These are phyloP conservation scores for Sesbania bispinosa DNA, from an alignment of 306 rosid genomes.

Conservation along the genomic window DNA sequence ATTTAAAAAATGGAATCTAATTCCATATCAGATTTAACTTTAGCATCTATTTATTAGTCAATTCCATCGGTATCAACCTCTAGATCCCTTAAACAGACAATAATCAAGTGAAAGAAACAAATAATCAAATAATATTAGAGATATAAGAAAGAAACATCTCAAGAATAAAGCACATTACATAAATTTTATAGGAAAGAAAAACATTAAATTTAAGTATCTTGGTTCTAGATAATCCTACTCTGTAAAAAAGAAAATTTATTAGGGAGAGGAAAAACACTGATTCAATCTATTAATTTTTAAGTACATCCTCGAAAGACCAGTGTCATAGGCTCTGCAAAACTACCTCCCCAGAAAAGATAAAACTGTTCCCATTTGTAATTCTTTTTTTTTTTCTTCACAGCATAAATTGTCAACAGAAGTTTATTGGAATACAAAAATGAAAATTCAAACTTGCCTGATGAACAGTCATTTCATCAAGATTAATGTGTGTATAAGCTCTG, in stretches of 20 bases:
- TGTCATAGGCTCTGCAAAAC: constrained; percentile 11
- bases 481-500: constrained; percentile 82
- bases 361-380: neutral
- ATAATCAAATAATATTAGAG: neutral
- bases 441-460: constrained; percentile 61
- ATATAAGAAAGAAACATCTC: neutral
- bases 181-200: neutral
- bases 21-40: neutral
- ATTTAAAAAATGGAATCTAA: neutral
- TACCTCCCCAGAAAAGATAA: neutral
- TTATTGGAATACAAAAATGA: neutral
- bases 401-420: neutral
- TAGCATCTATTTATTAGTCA: neutral
- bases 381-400: neutral
- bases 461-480: constrained; percentile 93
- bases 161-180: neutral
- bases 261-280: neutral
- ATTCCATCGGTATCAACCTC: neutral
- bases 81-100: neutral
- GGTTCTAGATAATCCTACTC: neutral
- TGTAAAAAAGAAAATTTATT: neutral
- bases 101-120: neutral
- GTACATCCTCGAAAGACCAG: neutral
- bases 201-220: neutral
- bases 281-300: constrained; percentile 14